These are phyloP conservation scores for Crithidia brevicula DNA, from an alignment of 208 protist genomes.

Conservation along the genomic window DNA sequence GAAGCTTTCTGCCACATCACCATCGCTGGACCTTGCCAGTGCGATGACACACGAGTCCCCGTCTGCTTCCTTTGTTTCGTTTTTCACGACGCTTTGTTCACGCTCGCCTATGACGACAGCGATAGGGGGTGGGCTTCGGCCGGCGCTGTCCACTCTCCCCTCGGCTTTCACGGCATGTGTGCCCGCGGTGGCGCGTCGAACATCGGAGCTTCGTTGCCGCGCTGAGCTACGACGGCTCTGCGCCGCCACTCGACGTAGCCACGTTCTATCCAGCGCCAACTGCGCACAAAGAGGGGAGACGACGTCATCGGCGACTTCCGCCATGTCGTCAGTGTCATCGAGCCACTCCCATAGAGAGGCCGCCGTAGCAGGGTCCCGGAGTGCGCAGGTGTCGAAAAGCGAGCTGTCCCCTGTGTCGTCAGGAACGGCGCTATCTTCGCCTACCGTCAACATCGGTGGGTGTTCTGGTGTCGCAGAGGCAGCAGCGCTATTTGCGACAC, in stretches of 20 bases:
- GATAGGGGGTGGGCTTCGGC: background rate
- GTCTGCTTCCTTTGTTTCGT: background rate
- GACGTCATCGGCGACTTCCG: slow-evolving; percentile 23
- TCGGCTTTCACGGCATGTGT: background rate
- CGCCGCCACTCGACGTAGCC: slow-evolving; percentile 21
- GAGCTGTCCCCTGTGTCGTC: no score
- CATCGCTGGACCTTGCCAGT: background rate
- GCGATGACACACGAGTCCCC: background rate
- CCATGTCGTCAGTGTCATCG: slow-evolving; percentile 26
- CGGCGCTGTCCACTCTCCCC: background rate
- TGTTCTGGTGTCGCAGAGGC: slow-evolving; percentile 1
- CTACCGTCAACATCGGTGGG: background rate
- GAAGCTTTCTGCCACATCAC: slow-evolving; percentile 23
- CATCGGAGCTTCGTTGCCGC: background rate
- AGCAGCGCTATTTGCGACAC: background rate
- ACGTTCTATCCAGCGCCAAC: slow-evolving; percentile 26
- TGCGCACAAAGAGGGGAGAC: slow-evolving; percentile 30
- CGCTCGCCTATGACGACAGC: background rate
- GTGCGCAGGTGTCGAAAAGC: no score
- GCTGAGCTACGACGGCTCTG: background rate
- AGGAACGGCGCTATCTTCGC: no score
- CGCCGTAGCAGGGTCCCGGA: slow-evolving; percentile 5
- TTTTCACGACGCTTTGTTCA: background rate
- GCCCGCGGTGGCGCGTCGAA: background rate
- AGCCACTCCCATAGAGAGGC: slow-evolving; percentile 23